phyloP scores from a whole-genome alignment of 2,329 filamentous ascomycete species.

The Tolypocladium cylindrosporum region DNA sequence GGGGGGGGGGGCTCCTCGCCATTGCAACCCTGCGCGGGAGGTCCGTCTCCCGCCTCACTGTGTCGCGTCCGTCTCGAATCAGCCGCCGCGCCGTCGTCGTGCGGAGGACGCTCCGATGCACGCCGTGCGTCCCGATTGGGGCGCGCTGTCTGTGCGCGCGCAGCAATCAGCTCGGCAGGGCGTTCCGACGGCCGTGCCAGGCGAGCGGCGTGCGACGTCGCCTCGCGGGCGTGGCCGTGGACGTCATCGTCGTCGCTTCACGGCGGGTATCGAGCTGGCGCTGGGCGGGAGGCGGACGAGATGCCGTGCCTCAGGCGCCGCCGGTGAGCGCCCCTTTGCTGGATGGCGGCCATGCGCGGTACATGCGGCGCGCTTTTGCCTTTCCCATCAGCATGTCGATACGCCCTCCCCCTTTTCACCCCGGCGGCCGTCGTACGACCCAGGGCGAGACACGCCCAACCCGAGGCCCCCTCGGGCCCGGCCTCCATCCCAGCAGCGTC shows the following conservation, averaged over 20 bases:
- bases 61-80: too few relatives aligned
- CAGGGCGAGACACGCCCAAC: not conserved
- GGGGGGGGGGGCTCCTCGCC: too few relatives aligned
- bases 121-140: not conserved
- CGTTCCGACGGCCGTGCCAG: not conserved
- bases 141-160: not conserved
- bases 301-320: not conserved
- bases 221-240: too few relatives aligned
- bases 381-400: not conserved
- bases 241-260: too few relatives aligned
- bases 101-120: not conserved
- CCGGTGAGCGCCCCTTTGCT: too few relatives aligned
- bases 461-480: too few relatives aligned
- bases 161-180: not conserved
- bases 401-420: not conserved
- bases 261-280: too few relatives aligned
- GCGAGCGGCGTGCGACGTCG: too few relatives aligned
- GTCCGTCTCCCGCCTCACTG: too few relatives aligned
- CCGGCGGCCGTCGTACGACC: not conserved
- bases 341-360: too few relatives aligned
- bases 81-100: not conserved
- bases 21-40: too few relatives aligned
- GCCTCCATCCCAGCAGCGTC: too few relatives aligned
- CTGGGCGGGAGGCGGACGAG: not conserved
- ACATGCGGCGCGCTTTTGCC: not conserved